Conservation (phyloP, 192 early-diverging fungal species). For the Rhizophagus clarus region DNA sequence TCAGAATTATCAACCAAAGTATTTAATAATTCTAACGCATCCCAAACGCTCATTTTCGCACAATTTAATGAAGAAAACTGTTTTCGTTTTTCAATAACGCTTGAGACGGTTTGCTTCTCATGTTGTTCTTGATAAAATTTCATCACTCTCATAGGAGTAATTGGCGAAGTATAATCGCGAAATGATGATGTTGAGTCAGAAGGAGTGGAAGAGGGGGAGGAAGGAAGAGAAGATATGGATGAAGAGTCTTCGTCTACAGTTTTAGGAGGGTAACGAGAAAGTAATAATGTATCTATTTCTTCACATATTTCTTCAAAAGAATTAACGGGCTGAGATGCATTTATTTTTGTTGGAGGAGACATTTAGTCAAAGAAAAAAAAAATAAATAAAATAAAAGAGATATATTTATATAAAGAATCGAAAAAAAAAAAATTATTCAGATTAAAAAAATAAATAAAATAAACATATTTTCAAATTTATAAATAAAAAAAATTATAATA, state of each 20-base stretch:
- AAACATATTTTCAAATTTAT: too few relatives aligned
- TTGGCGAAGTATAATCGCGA: not conserved
- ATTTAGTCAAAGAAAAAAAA: too few relatives aligned
- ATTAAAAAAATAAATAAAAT: too few relatives aligned
- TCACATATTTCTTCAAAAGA: not conserved
- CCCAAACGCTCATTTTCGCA: constrained; percentile 48
- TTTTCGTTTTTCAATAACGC: constrained; percentile 34
- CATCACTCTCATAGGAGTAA: constrained; percentile 1
- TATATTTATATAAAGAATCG: too few relatives aligned
- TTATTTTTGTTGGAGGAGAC: not conserved
- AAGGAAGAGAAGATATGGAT: not conserved
- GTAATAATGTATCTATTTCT: not conserved
- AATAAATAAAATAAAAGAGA: too few relatives aligned
- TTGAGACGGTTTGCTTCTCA: constrained; percentile 41
- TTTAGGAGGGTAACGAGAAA: not conserved
- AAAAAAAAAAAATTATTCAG: too few relatives aligned
- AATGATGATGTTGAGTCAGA: not conserved
- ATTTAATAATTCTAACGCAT: constrained; percentile 49
- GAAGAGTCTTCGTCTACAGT: not conserved
- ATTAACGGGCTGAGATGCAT: not conserved
- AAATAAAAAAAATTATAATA: too few relatives aligned
- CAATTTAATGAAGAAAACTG: constrained; percentile 32
- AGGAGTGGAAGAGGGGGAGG: not conserved
- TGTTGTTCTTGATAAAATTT: constrained; percentile 46
- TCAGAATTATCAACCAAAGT: constrained; percentile 51